phyloP scores from a whole-genome alignment of 805 yeast species.

The Sugiyamaella floridensis region DNA sequence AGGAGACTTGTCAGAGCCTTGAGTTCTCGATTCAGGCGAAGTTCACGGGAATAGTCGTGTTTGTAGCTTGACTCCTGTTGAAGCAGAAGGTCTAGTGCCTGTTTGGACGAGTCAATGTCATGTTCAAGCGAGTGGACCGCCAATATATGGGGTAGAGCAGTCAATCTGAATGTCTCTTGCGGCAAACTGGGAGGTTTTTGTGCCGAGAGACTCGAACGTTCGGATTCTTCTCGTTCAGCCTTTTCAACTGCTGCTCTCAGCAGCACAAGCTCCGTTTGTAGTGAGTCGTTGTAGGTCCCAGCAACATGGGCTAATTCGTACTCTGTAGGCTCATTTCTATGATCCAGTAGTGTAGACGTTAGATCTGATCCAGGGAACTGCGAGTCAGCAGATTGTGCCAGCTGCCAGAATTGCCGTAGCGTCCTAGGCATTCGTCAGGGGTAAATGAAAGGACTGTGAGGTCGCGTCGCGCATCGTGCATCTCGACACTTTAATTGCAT shows the following conservation, averaged over 20 bases:
- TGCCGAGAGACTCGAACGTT: background rate
- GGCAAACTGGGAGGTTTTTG: background rate
- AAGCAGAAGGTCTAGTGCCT: background rate
- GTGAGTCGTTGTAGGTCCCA: background rate
- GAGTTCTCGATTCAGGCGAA: slow-evolving; percentile 2
- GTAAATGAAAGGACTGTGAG: background rate
- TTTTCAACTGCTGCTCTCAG: background rate
- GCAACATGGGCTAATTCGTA: background rate
- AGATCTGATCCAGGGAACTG: background rate
- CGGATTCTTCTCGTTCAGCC: background rate
- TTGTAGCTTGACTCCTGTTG: background rate
- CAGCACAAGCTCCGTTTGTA: background rate
- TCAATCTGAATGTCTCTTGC: background rate
- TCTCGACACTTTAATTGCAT: background rate
- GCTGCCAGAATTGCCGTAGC: background rate
- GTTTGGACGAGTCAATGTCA: background rate
- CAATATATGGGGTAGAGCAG: background rate
- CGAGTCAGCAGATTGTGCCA: background rate
- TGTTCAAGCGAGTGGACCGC: slow-evolving; percentile 4
- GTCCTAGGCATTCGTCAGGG: background rate
- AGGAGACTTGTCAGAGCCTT: slow-evolving; percentile 3
- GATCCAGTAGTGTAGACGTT: background rate
- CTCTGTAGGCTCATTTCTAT: background rate
- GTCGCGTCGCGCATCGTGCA: background rate
- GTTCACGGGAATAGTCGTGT: background rate